These are phyloP conservation scores for Elongisporangium undulatum DNA, from an alignment of 352 stramenopile species.

Conservation along the genomic window DNA sequence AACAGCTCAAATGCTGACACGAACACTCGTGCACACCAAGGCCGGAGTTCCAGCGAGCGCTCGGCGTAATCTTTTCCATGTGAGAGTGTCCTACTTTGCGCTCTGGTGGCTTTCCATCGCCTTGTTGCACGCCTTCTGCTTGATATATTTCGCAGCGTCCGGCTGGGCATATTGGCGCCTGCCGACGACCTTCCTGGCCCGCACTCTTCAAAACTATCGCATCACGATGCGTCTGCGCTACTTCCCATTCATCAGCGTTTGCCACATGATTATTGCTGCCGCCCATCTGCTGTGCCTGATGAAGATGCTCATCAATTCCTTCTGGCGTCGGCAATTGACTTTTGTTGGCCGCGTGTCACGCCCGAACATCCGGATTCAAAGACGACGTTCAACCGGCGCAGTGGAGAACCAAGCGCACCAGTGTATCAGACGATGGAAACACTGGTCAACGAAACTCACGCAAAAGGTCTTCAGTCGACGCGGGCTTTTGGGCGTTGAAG, in stretches of 20 bases:
- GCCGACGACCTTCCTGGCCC: constrained; percentile 8
- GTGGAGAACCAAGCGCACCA: background rate
- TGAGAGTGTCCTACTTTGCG: background rate
- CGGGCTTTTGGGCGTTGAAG: constrained; percentile 17
- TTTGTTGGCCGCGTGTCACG: background rate
- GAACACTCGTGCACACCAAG: background rate
- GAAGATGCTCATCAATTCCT: constrained; percentile 9
- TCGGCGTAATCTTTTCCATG: background rate
- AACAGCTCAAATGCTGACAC: background rate
- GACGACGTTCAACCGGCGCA: background rate
- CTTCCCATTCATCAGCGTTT: constrained; percentile 9
- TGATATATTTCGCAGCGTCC: constrained; percentile 4
- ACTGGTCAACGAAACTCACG: background rate
- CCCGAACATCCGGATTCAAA: background rate
- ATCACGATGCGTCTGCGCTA: constrained; percentile 15
- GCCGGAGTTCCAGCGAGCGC: background rate
- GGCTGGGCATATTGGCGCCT: constrained; percentile 8
- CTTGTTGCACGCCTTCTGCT: constrained; percentile 8
- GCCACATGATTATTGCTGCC: constrained; percentile 7
- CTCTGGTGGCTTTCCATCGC: constrained; percentile 11
- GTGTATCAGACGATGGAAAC: background rate
- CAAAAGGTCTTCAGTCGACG: constrained; percentile 12
- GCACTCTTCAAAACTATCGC: constrained; percentile 11
- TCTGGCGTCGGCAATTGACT: constrained; percentile 1
- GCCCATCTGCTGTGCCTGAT: constrained; percentile 7